A percentile compares a stretch with the other conserved stretches of the same genome.
Conservation (phyloP, 164 flowering plant genomes). For the Saururus chinensis region DNA sequence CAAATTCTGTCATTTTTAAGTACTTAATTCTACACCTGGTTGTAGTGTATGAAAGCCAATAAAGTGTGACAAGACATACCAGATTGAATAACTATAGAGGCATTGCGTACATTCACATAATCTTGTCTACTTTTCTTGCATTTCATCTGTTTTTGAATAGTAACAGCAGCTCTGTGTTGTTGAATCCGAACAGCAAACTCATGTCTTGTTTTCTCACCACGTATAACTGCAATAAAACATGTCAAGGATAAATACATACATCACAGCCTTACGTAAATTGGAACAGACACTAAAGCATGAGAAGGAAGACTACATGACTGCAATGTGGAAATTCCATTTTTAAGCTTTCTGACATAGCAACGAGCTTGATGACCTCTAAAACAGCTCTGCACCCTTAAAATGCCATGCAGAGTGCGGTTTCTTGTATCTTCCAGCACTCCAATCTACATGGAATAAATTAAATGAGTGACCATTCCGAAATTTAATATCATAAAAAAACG, state of each 20-base stretch:
- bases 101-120: conserved; percentile 30
- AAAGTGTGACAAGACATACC: conserved; percentile 31
- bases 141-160: conserved; percentile 58
- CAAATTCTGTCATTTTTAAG: too few relatives aligned
- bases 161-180: conserved; percentile 65
- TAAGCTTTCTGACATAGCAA: conserved; percentile 39
- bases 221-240: conserved; percentile 47
- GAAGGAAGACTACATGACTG: conserved; percentile 64
- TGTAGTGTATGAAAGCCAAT: background rate
- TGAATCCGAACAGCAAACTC: conserved; percentile 35
- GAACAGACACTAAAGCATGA: background rate
- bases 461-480: too few relatives aligned
- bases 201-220: conserved; percentile 67
- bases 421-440: conserved; percentile 98
- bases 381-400: conserved; percentile 87
- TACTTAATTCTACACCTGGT: background rate
- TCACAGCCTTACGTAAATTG: background rate
- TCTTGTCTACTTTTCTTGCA: conserved; percentile 29
- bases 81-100: conserved; percentile 70
- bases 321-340: conserved; percentile 52
- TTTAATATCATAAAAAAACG: too few relatives aligned
- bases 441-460: conserved; percentile 31
- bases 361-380: conserved; percentile 96
- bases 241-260: background rate
- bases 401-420: conserved; percentile 92